Conservation (phyloP, 768 basidiomycete species). For the Mycena pura region DNA sequence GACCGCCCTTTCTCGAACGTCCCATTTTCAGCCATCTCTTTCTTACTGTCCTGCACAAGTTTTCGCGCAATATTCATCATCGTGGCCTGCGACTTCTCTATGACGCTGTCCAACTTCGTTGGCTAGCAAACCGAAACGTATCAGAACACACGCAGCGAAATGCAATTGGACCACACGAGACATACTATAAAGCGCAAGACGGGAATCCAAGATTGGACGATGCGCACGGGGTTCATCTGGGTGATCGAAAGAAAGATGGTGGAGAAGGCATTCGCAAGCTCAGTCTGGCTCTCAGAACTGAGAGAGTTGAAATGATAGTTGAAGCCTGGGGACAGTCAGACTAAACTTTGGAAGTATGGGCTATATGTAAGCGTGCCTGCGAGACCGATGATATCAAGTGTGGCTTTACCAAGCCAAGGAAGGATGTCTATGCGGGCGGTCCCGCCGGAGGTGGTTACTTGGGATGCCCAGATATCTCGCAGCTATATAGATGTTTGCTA, state of each 20-base stretch:
- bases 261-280: conserved; percentile 53
- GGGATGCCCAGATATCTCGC: conserved; percentile 35
- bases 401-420: conserved; percentile 18
- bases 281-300: conserved; percentile 37
- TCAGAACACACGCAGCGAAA: background rate
- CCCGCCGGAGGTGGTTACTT: conserved; percentile 10
- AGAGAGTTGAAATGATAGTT: conserved; percentile 28
- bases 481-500: conserved; percentile 21
- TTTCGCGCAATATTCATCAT: conserved; percentile 59
- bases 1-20: conserved; percentile 40
- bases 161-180: background rate
- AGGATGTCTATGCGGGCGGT: conserved; percentile 11
- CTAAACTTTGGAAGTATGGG: background rate
- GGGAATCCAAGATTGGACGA: conserved; percentile 39
- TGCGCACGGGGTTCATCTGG: conserved; percentile 35
- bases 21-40: conserved; percentile 36
- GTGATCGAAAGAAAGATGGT: conserved; percentile 48
- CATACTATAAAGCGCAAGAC: conserved; percentile 37
- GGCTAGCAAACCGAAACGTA: conserved; percentile 35
- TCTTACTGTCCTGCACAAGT: conserved; percentile 58
- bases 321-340: conserved; percentile 5
- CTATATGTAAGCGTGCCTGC: background rate
- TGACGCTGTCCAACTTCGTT: conserved; percentile 35
- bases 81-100: conserved; percentile 41
- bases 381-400: conserved; percentile 23